These are phyloP conservation scores for Arxiozyma slooffiae DNA, from an alignment of 1,139 yeast genomes.

Conservation along the genomic window DNA sequence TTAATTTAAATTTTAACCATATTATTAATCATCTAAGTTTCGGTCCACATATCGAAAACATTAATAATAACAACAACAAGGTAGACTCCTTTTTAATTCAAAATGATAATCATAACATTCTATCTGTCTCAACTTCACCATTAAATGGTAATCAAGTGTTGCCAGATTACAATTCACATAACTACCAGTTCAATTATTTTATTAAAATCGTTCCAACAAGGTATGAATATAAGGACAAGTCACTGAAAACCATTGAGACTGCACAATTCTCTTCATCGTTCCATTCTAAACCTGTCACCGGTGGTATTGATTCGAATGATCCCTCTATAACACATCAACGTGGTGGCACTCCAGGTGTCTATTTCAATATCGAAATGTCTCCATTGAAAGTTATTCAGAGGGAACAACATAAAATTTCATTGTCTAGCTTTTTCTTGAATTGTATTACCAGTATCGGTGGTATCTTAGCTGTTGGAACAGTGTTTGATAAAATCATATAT, in stretches of 20 bases:
- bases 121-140: slow-evolving; percentile 49
- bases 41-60: slow-evolving; percentile 48
- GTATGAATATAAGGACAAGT: slow-evolving; percentile 42
- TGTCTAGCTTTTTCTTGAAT: slow-evolving; percentile 80
- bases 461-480: slow-evolving; percentile 82
- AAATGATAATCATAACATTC: slow-evolving; percentile 6
- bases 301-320: slow-evolving; percentile 87
- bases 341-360: slow-evolving; percentile 90
- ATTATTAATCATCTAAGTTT: slow-evolving; percentile 71
- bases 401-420: slow-evolving; percentile 66
- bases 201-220: slow-evolving; percentile 90
- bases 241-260: slow-evolving; percentile 43
- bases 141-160: slow-evolving; percentile 47
- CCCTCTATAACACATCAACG: slow-evolving; percentile 73
- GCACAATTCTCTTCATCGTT: slow-evolving; percentile 84
- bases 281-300: slow-evolving; percentile 75
- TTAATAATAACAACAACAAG: not conserved
- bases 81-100: not conserved
- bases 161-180: slow-evolving; percentile 47
- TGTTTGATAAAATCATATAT: slow-evolving; percentile 78
- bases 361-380: slow-evolving; percentile 80
- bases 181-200: slow-evolving; percentile 57
- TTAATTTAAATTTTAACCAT: slow-evolving; percentile 62
- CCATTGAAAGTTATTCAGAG: slow-evolving; percentile 85
- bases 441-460: slow-evolving; percentile 95